Evolutionary conservation across 2,329 filamentous ascomycete genomes (phyloP).

Genomic region (Colletotrichum destructivum): DNA sequence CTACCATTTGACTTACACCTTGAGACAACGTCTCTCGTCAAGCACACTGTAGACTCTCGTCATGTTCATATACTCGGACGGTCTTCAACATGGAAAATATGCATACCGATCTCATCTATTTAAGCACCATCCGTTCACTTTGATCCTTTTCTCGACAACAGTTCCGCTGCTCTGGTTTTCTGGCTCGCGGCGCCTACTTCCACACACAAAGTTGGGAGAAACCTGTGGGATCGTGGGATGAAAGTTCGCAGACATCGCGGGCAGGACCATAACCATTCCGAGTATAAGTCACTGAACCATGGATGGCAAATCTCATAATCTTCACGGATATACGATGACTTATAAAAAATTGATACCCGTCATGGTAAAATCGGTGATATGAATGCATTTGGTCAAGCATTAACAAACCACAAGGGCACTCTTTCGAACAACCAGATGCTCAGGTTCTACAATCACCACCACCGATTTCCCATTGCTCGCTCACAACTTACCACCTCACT

Average conservation of each 20-base stretch:
- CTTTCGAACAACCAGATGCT: background rate
- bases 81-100: no score
- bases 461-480: background rate
- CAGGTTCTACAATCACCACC: no score
- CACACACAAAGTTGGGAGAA: background rate
- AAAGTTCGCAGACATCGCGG: background rate
- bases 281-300: background rate
- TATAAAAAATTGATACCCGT: background rate
- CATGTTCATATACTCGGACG: background rate
- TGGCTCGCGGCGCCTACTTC: no score
- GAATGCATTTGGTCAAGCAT: background rate
- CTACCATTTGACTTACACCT: background rate
- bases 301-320: background rate
- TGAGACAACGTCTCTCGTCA: background rate
- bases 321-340: background rate
- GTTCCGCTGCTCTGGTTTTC: background rate
- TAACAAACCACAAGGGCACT: background rate
- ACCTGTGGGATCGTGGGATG: background rate
- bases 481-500: background rate
- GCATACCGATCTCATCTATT: rapidly evolving
- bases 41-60: background rate
- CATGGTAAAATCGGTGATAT: background rate
- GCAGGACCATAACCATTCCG: background rate
- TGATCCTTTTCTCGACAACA: no score
- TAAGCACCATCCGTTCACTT: no score